These are phyloP conservation scores for Veloboletus limbatus DNA, from an alignment of 1,284 basidiomycete genomes.

Conservation along the genomic window DNA sequence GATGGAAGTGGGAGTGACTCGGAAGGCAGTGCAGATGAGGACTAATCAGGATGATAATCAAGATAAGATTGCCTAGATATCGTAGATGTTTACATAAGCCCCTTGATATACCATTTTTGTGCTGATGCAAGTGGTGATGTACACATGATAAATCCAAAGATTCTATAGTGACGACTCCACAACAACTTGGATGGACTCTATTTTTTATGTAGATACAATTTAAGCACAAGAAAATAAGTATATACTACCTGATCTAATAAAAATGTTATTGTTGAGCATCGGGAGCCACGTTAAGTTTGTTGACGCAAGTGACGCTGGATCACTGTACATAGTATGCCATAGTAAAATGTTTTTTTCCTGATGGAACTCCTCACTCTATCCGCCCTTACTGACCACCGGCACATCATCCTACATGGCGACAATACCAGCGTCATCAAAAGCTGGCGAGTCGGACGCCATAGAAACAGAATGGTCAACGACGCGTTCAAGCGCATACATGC, in stretches of 20 bases:
- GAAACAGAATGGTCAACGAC: not conserved
- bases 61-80: not conserved
- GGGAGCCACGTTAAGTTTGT: not conserved
- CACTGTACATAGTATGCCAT: no score
- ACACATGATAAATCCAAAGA: not conserved
- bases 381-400: not conserved
- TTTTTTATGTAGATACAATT: not conserved
- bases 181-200: not conserved
- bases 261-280: not conserved
- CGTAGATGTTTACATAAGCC: no score
- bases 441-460: not conserved
- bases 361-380: not conserved
- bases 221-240: not conserved
- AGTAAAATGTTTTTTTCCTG: no score
- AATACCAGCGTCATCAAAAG: not conserved
- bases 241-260: not conserved
- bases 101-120: not conserved
- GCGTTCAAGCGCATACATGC: not conserved
- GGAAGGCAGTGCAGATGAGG: not conserved
- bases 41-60: not conserved
- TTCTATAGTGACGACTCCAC: not conserved
- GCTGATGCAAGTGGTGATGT: not conserved
- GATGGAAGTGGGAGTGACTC: not conserved
- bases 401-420: not conserved
- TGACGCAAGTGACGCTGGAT: not conserved